phyloP scores from a whole-genome alignment of 352 stramenopile species.

The Pythium monospermum region DNA sequence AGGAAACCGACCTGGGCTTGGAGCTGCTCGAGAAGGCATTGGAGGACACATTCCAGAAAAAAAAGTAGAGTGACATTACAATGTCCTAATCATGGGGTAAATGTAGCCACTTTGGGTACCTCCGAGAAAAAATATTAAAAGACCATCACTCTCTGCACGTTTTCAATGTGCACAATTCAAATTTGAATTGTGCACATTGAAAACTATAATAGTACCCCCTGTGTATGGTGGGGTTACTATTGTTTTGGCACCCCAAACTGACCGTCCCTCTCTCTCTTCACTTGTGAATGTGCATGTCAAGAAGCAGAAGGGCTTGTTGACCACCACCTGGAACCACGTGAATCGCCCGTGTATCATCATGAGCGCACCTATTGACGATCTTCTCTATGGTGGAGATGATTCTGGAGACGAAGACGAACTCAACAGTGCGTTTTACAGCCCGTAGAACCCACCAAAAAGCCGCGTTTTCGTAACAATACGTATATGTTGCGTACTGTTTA shows the following conservation, averaged over 20 bases:
- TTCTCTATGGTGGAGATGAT: constrained; percentile 79
- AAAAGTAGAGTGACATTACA: constrained; percentile 6
- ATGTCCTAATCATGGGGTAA: too few species aligned
- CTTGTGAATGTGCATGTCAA: constrained; percentile 23
- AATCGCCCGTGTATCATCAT: constrained; percentile 24
- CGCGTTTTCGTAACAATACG: background rate
- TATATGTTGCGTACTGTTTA: background rate
- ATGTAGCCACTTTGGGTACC: too few species aligned
- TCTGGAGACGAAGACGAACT: constrained; percentile 77
- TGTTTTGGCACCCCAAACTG: too few species aligned
- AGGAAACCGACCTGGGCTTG: constrained; percentile 41
- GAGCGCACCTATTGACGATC: constrained; percentile 81
- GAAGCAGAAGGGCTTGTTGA: background rate
- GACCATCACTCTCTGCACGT: background rate
- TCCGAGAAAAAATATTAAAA: background rate
- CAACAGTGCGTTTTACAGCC: constrained; percentile 33
- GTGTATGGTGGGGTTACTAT: background rate
- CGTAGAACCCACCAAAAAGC: background rate
- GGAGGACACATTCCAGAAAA: constrained; percentile 30
- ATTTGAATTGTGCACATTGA: background rate
- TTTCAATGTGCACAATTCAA: background rate
- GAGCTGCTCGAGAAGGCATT: constrained; percentile 46
- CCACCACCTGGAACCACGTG: background rate
- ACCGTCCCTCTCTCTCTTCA: constrained; percentile 4
- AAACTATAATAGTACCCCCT: background rate